phyloP scores from a whole-genome alignment of 2,329 filamentous ascomycete genomes.

The Madurella mycetomatis region DNA sequence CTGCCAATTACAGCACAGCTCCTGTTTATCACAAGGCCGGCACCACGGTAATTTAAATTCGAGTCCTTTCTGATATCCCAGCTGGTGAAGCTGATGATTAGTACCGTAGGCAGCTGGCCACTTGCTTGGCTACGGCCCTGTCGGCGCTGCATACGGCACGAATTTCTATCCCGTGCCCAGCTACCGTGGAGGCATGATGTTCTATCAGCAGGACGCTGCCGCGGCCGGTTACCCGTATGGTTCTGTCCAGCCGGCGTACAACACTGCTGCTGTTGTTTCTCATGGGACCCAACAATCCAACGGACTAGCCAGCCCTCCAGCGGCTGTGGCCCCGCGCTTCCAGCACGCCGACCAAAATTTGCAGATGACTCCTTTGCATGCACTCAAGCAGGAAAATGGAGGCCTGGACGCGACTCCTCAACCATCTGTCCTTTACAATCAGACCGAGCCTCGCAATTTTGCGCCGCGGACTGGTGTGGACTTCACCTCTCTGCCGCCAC shows the following conservation, averaged over 20 bases:
- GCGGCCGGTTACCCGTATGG: neutral
- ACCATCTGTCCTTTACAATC: slow-evolving; percentile 11
- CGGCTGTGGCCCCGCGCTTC: neutral
- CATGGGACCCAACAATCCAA: slow-evolving; percentile 2
- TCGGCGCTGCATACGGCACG: neutral
- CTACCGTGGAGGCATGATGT: too few species aligned
- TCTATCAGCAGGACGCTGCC: neutral
- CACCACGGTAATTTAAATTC: neutral
- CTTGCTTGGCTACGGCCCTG: neutral
- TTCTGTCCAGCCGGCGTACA: neutral
- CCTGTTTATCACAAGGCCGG: neutral
- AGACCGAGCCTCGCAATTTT: slow-evolving; percentile 41
- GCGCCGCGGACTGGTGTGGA: slow-evolving; percentile 33
- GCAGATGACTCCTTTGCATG: slow-evolving; percentile 7
- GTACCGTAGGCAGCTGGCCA: neutral
- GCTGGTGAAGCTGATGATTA: neutral
- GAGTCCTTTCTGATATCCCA: neutral
- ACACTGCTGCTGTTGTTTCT: neutral
- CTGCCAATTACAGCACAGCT: neutral
- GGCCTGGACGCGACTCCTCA: neutral
- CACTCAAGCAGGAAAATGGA: neutral
- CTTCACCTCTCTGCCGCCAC: slow-evolving; percentile 34
- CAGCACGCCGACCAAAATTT: neutral
- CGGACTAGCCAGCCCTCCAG: neutral
- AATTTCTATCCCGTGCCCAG: neutral